Percentiles rank a stretch among this genome's conserved stretches.
Evolutionary conservation across 176 grass and related monocot genomes (phyloP).

Genomic region (Puya raimondii): DNA sequence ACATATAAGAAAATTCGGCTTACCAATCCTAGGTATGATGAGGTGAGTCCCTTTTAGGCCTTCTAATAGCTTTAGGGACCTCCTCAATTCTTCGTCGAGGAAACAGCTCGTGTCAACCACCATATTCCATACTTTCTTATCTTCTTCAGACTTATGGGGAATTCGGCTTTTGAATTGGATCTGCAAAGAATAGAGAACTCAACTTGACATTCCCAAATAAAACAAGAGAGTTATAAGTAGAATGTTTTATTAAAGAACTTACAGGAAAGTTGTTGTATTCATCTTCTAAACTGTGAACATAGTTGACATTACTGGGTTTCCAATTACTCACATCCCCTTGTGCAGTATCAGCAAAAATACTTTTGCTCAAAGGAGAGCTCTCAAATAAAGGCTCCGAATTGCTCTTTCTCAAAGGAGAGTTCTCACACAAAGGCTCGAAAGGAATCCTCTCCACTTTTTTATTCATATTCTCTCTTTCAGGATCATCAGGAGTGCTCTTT

Average conservation of each 20-base stretch:
- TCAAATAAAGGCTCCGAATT: no score
- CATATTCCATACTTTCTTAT: constrained; percentile 72
- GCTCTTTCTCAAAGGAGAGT: constrained; percentile 2
- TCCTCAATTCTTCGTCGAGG: constrained; percentile 68
- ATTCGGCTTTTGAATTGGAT: constrained; percentile 21
- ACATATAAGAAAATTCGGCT: constrained; percentile 12
- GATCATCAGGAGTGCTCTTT: neutral
- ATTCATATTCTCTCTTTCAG: constrained; percentile 17
- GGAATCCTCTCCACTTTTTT: constrained; percentile 30
- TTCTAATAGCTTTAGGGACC: constrained; percentile 55
- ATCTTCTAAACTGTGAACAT: constrained; percentile 30
- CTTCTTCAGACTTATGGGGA: constrained; percentile 15
- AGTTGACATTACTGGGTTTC: constrained; percentile 7
- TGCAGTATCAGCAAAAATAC: constrained; percentile 21
- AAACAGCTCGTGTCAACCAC: constrained; percentile 57
- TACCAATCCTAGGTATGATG: constrained; percentile 76
- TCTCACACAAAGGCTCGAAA: constrained; percentile 43
- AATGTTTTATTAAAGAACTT: constrained; percentile 20
- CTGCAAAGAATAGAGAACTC: constrained; percentile 8
- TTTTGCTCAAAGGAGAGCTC: constrained; percentile 29
- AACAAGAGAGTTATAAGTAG: neutral
- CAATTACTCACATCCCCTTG: constrained; percentile 12
- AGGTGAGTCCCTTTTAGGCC: constrained; percentile 78
- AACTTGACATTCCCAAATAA: neutral
- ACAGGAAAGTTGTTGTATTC: constrained; percentile 22